Evolutionary conservation across 805 yeast species (phyloP).

Genomic region (Lachancea thermotolerans): DNA sequence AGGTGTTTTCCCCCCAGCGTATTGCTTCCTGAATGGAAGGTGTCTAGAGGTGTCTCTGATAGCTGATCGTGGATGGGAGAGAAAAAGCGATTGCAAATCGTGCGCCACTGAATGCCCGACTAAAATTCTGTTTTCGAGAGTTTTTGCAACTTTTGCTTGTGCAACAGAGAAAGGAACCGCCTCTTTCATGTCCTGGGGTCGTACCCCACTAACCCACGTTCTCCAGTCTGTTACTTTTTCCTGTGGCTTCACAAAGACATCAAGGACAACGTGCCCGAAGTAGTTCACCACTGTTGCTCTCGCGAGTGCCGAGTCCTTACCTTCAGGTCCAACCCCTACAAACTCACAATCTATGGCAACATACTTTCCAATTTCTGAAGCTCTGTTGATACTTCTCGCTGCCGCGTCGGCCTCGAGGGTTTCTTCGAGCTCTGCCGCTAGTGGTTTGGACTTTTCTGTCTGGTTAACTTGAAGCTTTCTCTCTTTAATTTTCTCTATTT

Average conservation of each 20-base stretch:
- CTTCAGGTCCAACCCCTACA: slow-evolving; percentile 82
- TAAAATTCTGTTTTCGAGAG: slow-evolving; percentile 50
- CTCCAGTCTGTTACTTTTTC: slow-evolving; percentile 84
- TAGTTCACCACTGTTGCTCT: slow-evolving; percentile 83
- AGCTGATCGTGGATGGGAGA: slow-evolving; percentile 58
- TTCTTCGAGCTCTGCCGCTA: slow-evolving; percentile 1
- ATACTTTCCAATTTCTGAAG: slow-evolving; percentile 57
- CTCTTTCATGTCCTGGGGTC: slow-evolving; percentile 57
- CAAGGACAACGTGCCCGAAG: slow-evolving; percentile 66
- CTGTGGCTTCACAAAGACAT: slow-evolving; percentile 66
- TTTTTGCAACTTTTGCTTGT: slow-evolving; percentile 45
- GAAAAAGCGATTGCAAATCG: slow-evolving; percentile 60
- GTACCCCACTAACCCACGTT: slow-evolving; percentile 85
- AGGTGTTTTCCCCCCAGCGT: slow-evolving; percentile 66
- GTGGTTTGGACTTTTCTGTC: slow-evolving; percentile 11
- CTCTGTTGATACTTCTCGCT: slow-evolving; percentile 14
- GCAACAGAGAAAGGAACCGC: slow-evolving; percentile 68
- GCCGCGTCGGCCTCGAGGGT: background rate
- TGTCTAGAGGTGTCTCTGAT: slow-evolving; percentile 72
- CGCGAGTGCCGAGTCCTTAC: slow-evolving; percentile 65
- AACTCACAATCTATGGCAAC: slow-evolving; percentile 90
- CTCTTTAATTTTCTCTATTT: slow-evolving; percentile 19
- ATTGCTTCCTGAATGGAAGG: slow-evolving; percentile 44
- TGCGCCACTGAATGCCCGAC: slow-evolving; percentile 85
- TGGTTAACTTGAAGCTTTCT: slow-evolving; percentile 8